Conservation (phyloP, 306 rosid species). For the Ormosia emarginata region DNA sequence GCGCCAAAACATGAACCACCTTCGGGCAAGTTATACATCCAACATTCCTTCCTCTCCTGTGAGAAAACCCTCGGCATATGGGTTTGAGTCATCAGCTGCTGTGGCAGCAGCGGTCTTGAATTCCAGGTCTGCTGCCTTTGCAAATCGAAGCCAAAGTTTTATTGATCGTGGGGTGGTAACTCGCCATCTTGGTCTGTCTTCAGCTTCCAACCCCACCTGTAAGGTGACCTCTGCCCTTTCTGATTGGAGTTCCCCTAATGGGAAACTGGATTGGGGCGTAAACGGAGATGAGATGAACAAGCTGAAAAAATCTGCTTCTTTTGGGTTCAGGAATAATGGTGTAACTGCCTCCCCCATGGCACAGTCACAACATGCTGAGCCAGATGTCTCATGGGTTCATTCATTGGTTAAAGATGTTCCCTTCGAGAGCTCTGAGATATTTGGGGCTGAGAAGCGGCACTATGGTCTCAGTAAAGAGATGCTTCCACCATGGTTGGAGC, state of each 20-base stretch:
- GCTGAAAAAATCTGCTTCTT: slow-evolving; percentile 91
- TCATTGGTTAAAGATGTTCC: slow-evolving; percentile 83
- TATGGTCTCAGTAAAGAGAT: slow-evolving; percentile 60
- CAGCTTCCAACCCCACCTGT: slow-evolving; percentile 53
- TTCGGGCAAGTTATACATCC: slow-evolving; percentile 81
- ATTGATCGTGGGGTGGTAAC: slow-evolving; percentile 69
- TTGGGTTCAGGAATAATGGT: slow-evolving; percentile 63
- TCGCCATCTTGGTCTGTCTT: slow-evolving; percentile 45
- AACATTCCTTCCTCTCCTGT: slow-evolving; percentile 74
- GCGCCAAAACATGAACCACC: slow-evolving; percentile 92
- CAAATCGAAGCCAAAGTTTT: slow-evolving; percentile 97
- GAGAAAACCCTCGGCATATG: slow-evolving; percentile 62
- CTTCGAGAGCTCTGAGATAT: slow-evolving; percentile 42
- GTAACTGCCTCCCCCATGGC: slow-evolving; percentile 22
- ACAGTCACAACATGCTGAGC: slow-evolving; percentile 51
- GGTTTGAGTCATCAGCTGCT: slow-evolving; percentile 78
- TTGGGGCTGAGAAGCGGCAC: slow-evolving; percentile 44
- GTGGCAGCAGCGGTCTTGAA: slow-evolving; percentile 95
- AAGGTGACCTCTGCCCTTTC: slow-evolving; percentile 60
- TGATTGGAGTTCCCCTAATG: slow-evolving; percentile 82
- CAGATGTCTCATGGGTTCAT: slow-evolving; percentile 96
- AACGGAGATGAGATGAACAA: slow-evolving; percentile 83
- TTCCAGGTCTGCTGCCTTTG: slow-evolving; percentile 82
- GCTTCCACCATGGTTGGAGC: slow-evolving; percentile 90
- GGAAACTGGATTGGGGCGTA: slow-evolving; percentile 88